Evolutionary conservation across 2,329 filamentous ascomycete genomes (phyloP), one percentile per base, ranked within the genome.

Genomic region (Colletotrichum coccodes): DNA sequence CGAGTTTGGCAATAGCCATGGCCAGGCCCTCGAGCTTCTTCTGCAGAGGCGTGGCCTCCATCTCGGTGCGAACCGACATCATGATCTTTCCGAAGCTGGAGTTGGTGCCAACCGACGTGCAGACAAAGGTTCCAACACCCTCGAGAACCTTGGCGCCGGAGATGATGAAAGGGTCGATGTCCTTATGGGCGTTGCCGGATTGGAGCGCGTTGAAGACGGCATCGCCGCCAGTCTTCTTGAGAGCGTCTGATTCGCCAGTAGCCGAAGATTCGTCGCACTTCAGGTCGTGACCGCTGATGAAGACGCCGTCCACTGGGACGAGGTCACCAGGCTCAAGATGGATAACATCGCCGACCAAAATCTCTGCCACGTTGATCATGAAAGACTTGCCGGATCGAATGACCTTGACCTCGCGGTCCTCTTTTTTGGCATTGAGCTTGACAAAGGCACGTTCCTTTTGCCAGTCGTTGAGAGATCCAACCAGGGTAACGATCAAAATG

Each of bases 241-340:
- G 86, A 58, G 90, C 85, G 73, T 94, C 91, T 0, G 91, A 93
- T 79, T 94, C 91, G 72, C 91, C 91, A 30, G 91, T 93, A 1
- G 90, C 90, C 12, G 91, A 92, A 3, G 90, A 92, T 75, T 94
- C 91, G 73, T 93, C 91, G 73, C 91, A 94, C 76, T 91, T 83
- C 67, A 85, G 74, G 4, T 79, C 77, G 70, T 82, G 81, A 6
- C 83, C 83, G 21, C 85, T 83, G 69, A 93, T 90, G 68, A 93
- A 87, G 60, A 93, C 85, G 6, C 91, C 91, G 75, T 94, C 91
- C 1, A 90, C 91, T 0, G 91, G 91, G 42, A 93, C 85, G 63
- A 92, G 83, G 73, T 94, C 91, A 70, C 91, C 91, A 1, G 91
- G 89, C 68, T 90, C 89, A 11, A 94, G 81, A 75, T 92, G 87